Percentiles rank a stretch among this genome's conserved stretches.
phyloP scores from a whole-genome alignment of 192 early-diverging fungal species.

The Coemansia sp. region DNA sequence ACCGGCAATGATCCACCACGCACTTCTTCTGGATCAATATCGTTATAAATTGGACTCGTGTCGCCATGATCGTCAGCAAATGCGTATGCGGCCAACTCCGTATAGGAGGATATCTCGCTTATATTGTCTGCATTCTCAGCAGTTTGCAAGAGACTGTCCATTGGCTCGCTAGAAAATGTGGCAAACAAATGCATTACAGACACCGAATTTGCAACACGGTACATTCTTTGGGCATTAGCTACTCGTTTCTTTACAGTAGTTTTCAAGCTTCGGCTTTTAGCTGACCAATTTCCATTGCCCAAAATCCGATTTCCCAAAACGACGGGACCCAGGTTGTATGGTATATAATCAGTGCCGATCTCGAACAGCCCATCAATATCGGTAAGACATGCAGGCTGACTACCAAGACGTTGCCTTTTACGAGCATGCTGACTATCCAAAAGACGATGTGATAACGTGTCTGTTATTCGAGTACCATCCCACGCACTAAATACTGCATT shows the following conservation, averaged over 20 bases:
- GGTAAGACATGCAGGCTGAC: background rate
- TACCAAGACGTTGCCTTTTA: background rate
- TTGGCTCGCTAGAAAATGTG: background rate
- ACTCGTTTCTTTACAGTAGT: background rate
- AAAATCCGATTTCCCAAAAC: background rate
- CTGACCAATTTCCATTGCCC: background rate
- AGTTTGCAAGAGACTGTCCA: background rate
- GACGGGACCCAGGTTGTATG: background rate
- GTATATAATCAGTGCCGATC: too few relatives aligned
- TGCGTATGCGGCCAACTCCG: background rate
- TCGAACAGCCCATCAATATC: too few relatives aligned
- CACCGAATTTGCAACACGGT: background rate
- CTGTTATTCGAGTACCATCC: background rate
- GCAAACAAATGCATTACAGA: background rate
- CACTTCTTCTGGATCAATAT: conserved; percentile 29
- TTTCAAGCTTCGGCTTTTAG: background rate
- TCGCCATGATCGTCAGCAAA: background rate
- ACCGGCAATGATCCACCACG: conserved; percentile 13
- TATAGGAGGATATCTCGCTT: background rate
- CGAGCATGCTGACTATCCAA: background rate
- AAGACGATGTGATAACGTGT: background rate
- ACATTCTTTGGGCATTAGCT: background rate
- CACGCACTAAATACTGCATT: conserved; percentile 2
- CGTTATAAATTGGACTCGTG: background rate
- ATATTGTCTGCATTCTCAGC: background rate